Percentiles rank a stretch among this genome's conserved stretches.
Evolutionary conservation across 2,329 filamentous ascomycete genomes (phyloP).

Genomic region (Plenodomus lindquistii): DNA sequence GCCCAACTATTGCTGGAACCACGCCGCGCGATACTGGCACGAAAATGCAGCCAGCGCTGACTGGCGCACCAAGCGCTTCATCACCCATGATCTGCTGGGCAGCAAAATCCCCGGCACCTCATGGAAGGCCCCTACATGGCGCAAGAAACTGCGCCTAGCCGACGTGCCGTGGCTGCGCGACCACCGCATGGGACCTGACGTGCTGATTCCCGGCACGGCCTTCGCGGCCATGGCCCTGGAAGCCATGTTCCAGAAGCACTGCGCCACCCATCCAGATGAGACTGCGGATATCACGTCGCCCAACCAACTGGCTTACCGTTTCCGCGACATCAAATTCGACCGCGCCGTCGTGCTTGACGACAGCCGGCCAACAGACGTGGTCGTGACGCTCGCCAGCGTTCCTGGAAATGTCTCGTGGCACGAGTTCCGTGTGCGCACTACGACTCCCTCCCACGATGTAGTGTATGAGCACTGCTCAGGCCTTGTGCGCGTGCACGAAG

Average conservation of each 20-base stretch:
- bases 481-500: too few relatives aligned
- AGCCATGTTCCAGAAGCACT: constrained; percentile 1
- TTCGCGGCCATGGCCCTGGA: constrained; percentile 8
- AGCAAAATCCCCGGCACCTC: constrained; percentile 1
- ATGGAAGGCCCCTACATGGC: constrained; percentile 3
- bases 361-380: not conserved
- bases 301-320: constrained; percentile 1
- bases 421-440: too few relatives aligned
- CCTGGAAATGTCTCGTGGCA: too few relatives aligned
- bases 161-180: constrained; percentile 52
- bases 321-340: constrained; percentile 13
- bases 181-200: constrained; percentile 37
- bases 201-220: constrained; percentile 24
- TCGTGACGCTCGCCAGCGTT: too few relatives aligned
- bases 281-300: not conserved
- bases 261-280: not conserved
- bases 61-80: constrained; percentile 16
- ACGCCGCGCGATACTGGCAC: constrained; percentile 5
- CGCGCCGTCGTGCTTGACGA: constrained; percentile 12
- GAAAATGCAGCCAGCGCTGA: constrained; percentile 1
- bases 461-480: too few relatives aligned
- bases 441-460: too few relatives aligned
- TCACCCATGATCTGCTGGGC: constrained; percentile 20
- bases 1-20: constrained; percentile 11
- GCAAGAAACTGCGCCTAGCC: constrained; percentile 31